Base-by-base conservation (phyloP, 257 asterid genomes). In the Phtheirospermum japonicum region DNA sequence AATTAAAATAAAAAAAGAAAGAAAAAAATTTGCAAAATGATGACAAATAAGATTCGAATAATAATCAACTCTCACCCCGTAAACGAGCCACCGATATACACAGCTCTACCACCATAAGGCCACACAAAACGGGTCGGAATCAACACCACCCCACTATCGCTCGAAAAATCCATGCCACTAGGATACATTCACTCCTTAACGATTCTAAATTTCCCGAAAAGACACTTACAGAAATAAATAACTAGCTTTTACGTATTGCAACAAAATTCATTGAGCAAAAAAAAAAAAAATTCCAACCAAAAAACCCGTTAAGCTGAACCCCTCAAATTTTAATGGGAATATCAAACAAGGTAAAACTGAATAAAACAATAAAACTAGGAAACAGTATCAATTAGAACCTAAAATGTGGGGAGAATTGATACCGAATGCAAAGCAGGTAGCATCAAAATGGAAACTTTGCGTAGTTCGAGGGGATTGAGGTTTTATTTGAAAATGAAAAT, bases 61-160 rank as follows among this genome's bases (percentile, higher is more conserved):
- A 2, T 6, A 8, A 48, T 14, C 28, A 55, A 61, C 28, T 66
- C 79, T 74, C 68, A 90, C 97, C 97, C 95, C 6, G 95, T 90
- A 64, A 90, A 90, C 2, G 97, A 74, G 75, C 95, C 93, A 69
- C 81, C 74, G 69, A 90, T 75, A 64, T 49, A 77, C 76, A 90
- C 97, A 70, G 74, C 66, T 70, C 89, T 82, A 14, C 97, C 97
- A 37, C 96, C 97, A 68, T 90, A 73, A 60, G 85, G 95, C 97
- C 97, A 90, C 51, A 82, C 89, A 51, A 90, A 87, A 45, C 90
- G 82, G 16, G 85, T 79, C 0, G 95, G 90, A 46, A 87, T 73
- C 80, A 85, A 71, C 64, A 72, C 82, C 59, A 80, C 58, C n/a
- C 85, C 89, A 71, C 75, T 70, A 58, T 77, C 96, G 40, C 81